Evolutionary conservation across 257 asterid genomes (phyloP), one percentile per base, ranked within the genome.

Genomic region (Buddleja alternifolia): DNA sequence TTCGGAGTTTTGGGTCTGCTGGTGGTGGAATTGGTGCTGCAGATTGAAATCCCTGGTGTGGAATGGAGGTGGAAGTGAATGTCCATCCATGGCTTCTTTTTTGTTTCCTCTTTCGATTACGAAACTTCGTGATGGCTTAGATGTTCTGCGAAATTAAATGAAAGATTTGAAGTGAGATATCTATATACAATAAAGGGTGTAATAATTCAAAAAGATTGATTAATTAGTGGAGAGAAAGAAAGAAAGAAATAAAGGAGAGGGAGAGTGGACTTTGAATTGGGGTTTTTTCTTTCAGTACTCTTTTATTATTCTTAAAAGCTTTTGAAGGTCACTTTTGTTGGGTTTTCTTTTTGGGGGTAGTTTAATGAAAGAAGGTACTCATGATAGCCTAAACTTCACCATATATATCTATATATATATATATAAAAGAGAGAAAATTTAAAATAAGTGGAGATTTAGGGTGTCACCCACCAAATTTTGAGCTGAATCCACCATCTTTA

Each of bases 11-110:
- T 70, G 81, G 68, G 12, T 24, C 20, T 74, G 82, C 20, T 74
- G 82, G 71, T 73, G 86, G 72, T 78, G 87, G 51, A 78, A 79
- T 51, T 85, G 90, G 63, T 86, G 90, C 40, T 80, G 83, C 10
- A 87, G 74, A 69, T 85, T 85, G 91, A 90, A 90, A 62, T 90
- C 96, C 66, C 96, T 77, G 0, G 89, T 80, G 78, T 89, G 84
- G 75, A 90, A 90, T 12, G 95, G 91, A 3, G 97, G 95, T 66
- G 92, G 96, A 14, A 85, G 88, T 19, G 87, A 78, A 57, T 81
- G 88, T 0, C 76, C 76, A 45, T 79, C 84, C 84, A 79, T 79
- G 10, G 10, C 42, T 14, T 42, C 3, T 21, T 44, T 7, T 10
- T 23, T n/a, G n/a, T 8, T 55, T 14, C 42, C 2, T 23, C 6